A percentile compares a stretch with the other conserved stretches of the same genome.
Conservation (phyloP, 805 yeast genomes). For the Wickerhamomyces chambardii region DNA sequence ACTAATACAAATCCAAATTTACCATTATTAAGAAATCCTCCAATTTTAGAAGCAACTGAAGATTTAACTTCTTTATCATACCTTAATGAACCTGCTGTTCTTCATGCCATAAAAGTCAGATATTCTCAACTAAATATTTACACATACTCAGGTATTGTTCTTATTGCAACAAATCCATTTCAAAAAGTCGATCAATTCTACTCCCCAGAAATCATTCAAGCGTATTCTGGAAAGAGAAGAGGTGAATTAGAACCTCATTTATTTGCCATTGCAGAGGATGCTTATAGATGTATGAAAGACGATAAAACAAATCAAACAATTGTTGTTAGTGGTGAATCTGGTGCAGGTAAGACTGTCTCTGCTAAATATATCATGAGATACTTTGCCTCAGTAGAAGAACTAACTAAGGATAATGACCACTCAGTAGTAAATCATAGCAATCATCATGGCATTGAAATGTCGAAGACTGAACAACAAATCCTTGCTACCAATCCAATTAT, state of each 20-base stretch:
- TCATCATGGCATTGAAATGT: constrained; percentile 51
- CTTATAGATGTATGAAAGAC: constrained; percentile 87
- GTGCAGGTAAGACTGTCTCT: constrained; percentile 97
- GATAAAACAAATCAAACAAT: constrained; percentile 87
- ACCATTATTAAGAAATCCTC: constrained; percentile 86
- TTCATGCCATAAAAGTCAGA: constrained; percentile 86
- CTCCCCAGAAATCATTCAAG: constrained; percentile 88
- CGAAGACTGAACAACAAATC: constrained; percentile 87
- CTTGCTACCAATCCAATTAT: constrained; percentile 95
- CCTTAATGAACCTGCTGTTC: constrained; percentile 91
- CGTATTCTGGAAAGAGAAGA: constrained; percentile 85
- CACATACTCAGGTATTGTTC: constrained; percentile 94
- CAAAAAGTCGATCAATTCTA: constrained; percentile 87
- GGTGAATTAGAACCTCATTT: constrained; percentile 97
- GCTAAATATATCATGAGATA: constrained; percentile 97
- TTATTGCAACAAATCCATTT: constrained; percentile 94
- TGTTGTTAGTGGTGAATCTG: constrained; percentile 96
- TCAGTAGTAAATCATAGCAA: constrained; percentile 27
- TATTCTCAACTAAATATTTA: constrained; percentile 86
- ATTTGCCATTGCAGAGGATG: constrained; percentile 97
- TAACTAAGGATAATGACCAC: constrained; percentile 20
- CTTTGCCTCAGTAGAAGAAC: constrained; percentile 84
- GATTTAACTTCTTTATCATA: constrained; percentile 90
- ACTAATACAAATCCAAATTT: constrained; percentile 34
- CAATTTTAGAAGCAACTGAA: constrained; percentile 86